These are phyloP conservation scores for Trametes gibbosa DNA, from an alignment of 768 basidiomycete genomes.

Conservation along the genomic window DNA sequence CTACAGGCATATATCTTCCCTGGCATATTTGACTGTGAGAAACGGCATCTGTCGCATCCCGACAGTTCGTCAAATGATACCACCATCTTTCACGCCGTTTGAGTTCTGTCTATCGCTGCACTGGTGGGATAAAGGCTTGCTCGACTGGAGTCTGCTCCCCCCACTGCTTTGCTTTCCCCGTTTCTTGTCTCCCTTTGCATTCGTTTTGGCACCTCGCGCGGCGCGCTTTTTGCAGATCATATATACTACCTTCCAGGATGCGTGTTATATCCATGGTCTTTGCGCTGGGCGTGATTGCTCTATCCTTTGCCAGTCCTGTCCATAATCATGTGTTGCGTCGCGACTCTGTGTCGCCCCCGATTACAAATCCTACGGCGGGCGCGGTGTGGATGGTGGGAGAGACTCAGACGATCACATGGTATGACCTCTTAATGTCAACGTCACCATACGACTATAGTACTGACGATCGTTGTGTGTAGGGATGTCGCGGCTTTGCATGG, in stretches of 20 bases:
- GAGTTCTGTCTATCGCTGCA: not conserved
- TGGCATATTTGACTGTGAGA: too few species aligned
- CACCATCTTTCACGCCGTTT: not conserved
- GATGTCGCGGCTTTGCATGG: constrained; percentile 31
- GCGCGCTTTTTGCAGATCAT: not conserved
- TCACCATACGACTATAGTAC: too few species aligned
- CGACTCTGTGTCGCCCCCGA: constrained; percentile 34
- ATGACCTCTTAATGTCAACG: not conserved
- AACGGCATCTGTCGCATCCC: too few species aligned
- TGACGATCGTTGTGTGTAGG: constrained; percentile 7
- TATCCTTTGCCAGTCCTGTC: constrained; percentile 3
- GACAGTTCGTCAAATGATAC: not conserved
- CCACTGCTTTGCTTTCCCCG: not conserved
- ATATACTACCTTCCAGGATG: not conserved
- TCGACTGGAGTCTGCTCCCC: not conserved
- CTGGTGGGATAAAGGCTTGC: not conserved
- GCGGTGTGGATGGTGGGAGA: constrained; percentile 39
- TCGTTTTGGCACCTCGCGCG: not conserved
- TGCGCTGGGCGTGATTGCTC: not conserved
- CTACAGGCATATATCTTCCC: too few species aligned
- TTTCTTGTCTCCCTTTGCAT: not conserved
- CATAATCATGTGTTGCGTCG: constrained; percentile 2
- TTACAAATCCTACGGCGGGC: constrained; percentile 35
- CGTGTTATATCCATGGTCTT: not conserved
- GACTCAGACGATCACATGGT: constrained; percentile 44